phyloP scores from a whole-genome alignment of 208 protist genomes.

The Trypanosoma scelopori region DNA sequence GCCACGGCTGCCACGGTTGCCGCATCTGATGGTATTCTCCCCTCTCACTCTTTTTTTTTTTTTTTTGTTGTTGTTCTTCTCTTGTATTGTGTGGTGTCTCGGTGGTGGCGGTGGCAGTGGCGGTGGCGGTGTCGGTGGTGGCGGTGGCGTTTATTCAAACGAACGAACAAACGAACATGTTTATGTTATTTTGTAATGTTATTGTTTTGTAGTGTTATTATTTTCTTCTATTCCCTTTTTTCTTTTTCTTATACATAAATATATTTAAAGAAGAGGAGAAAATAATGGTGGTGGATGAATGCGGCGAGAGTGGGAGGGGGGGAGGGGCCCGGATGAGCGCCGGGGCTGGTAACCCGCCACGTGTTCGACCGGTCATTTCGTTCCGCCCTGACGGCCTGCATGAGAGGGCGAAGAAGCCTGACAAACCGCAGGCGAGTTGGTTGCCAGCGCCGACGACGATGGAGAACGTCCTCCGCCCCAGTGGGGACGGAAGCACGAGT shows the following conservation, averaged over 20 bases:
- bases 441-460: neutral
- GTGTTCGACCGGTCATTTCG: slow-evolving; percentile 3
- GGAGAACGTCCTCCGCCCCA: neutral
- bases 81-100: slow-evolving; percentile 4
- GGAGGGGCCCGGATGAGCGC: neutral
- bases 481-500: neutral
- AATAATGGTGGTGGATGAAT: neutral
- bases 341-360: neutral
- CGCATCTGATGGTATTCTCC: neutral
- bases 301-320: too few relatives aligned
- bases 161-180: neutral
- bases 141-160: neutral
- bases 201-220: neutral
- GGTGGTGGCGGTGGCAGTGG: neutral
- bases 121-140: neutral
- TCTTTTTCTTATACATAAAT: too few relatives aligned
- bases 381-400: neutral
- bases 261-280: too few relatives aligned
- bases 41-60: neutral
- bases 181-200: neutral
- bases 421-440: neutral
- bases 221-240: too few relatives aligned
- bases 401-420: neutral
- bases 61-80: slow-evolving; percentile 9
- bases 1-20: too few relatives aligned